Conservation (phyloP, 225 moss, liverwort and hornwort species). For the Bryum argenteum region DNA sequence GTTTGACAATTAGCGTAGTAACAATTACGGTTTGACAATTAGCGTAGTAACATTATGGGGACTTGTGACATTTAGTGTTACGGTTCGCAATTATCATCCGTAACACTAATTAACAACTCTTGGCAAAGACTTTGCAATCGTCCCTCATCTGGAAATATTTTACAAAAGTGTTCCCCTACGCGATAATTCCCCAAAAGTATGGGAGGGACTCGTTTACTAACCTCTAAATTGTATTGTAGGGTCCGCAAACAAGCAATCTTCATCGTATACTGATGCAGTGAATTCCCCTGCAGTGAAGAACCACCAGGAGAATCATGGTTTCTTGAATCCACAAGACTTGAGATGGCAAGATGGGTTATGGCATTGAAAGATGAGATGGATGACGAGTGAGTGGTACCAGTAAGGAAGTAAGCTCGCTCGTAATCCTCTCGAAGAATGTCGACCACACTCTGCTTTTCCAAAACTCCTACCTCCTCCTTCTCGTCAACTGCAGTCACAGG, state of each 20-base stretch:
- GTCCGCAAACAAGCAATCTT: slow-evolving; percentile 78
- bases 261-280: slow-evolving; percentile 57
- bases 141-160: no score
- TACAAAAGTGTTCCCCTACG: background rate
- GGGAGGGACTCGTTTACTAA: slow-evolving; percentile 18
- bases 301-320: background rate
- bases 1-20: no score
- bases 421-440: slow-evolving; percentile 66
- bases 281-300: slow-evolving; percentile 71
- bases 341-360: no score
- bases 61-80: no score
- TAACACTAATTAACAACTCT: no score
- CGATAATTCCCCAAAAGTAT: no score
- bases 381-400: slow-evolving; percentile 39
- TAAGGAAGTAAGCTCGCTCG: slow-evolving; percentile 70
- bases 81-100: no score
- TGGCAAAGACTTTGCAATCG: no score
- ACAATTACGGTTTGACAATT: no score
- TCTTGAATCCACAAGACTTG: no score
- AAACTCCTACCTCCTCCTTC: slow-evolving; percentile 9
- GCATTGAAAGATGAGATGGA: no score
- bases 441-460: slow-evolving; percentile 40
- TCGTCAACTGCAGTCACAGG: slow-evolving; percentile 24
- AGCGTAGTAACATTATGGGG: no score
- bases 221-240: slow-evolving; percentile 85